These are phyloP conservation scores for Heimioporus retisporus DNA, from an alignment of 1,284 basidiomycete species.

Conservation along the genomic window DNA sequence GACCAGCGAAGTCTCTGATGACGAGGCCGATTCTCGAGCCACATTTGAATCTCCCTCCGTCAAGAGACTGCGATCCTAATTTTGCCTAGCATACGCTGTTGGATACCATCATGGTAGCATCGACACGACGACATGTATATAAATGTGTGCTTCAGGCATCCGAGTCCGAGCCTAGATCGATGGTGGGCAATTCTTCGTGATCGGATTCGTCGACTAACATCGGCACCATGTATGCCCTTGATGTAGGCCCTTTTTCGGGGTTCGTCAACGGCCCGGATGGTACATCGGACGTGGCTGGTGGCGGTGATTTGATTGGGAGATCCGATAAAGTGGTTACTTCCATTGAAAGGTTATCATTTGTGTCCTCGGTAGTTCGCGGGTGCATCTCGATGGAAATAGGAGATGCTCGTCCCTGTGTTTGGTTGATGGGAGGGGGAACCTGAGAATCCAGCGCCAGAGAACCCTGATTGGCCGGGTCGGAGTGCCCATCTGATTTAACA, in stretches of 20 bases:
- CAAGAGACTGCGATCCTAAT: constrained; percentile 33
- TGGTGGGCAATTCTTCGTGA: constrained; percentile 64
- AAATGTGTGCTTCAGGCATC: constrained; percentile 36
- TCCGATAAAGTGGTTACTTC: constrained; percentile 1
- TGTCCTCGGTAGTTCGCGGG: constrained; percentile 9
- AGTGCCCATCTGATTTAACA: constrained; percentile 6
- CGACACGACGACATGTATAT: neutral
- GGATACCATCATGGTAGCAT: neutral
- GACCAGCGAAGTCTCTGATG: constrained; percentile 53
- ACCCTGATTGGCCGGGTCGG: constrained; percentile 12
- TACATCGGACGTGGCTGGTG: constrained; percentile 4
- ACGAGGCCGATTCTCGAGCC: constrained; percentile 44
- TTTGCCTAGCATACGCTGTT: neutral
- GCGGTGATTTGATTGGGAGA: neutral
- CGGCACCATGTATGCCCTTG: constrained; percentile 7
- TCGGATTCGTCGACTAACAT: constrained; percentile 49
- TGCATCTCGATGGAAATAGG: neutral
- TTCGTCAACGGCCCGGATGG: neutral
- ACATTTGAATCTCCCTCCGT: constrained; percentile 24
- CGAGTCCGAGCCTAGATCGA: constrained; percentile 64
- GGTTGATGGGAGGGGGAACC: neutral
- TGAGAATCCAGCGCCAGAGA: constrained; percentile 9
- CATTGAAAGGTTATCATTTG: neutral
- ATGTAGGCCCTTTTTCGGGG: constrained; percentile 18
- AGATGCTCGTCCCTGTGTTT: constrained; percentile 6